These are phyloP conservation scores for Phytophthora melonis DNA, from an alignment of 352 stramenopile species.

Conservation along the genomic window DNA sequence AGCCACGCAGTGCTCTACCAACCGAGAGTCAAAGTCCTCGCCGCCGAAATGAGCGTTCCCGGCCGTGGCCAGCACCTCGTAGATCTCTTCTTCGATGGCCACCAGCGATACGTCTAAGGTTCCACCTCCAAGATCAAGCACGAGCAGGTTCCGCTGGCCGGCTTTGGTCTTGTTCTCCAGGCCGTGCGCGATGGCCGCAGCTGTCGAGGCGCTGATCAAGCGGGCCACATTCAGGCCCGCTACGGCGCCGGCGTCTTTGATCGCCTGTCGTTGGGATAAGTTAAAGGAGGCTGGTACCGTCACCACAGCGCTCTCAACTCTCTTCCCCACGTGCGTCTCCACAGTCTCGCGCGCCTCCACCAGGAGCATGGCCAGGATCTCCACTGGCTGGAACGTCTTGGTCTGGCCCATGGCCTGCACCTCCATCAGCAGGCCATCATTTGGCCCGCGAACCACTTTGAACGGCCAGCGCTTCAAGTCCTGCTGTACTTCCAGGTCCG, in stretches of 20 bases:
- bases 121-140: slow-evolving; percentile 4
- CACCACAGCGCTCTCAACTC: slow-evolving; percentile 1
- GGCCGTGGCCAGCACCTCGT: slow-evolving; percentile 9
- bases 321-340: neutral
- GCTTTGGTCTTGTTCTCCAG: neutral
- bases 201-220: slow-evolving; percentile 1
- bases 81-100: slow-evolving; percentile 11
- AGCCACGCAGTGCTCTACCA: slow-evolving; percentile 9
- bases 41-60: slow-evolving; percentile 1
- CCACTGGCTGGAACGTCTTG: slow-evolving; percentile 1
- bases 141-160: neutral
- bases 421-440: neutral
- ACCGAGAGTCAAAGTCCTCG: slow-evolving; percentile 6
- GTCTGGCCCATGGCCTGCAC: neutral
- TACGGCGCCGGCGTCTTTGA: slow-evolving; percentile 3
- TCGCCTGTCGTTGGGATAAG: neutral
- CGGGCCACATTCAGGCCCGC: slow-evolving; percentile 10
- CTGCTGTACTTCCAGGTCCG: slow-evolving; percentile 3
- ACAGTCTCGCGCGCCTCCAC: neutral
- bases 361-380: slow-evolving; percentile 12
- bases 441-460: neutral
- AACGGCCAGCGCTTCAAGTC: slow-evolving; percentile 2
- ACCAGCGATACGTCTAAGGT: slow-evolving; percentile 11
- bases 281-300: slow-evolving; percentile 5
- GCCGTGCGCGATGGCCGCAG: slow-evolving; percentile 7